Evolutionary conservation across 192 early-diverging fungal genomes (phyloP).

Genomic region (Mortierella claussenii): DNA sequence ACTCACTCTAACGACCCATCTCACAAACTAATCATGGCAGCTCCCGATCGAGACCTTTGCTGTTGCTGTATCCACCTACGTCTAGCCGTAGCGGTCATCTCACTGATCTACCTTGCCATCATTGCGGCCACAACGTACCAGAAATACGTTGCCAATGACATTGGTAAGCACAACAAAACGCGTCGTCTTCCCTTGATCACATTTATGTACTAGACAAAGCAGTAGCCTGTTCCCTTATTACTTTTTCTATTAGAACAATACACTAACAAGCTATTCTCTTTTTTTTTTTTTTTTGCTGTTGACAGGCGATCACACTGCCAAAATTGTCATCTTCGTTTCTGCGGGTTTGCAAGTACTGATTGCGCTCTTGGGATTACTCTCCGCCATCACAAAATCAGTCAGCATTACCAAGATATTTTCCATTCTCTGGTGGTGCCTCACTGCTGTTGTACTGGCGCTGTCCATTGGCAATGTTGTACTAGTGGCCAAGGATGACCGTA

Average conservation of each 20-base stretch:
- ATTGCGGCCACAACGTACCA: slow-evolving; percentile 46
- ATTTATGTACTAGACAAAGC: too few species aligned
- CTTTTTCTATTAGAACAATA: not conserved
- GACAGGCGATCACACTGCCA: slow-evolving; percentile 27
- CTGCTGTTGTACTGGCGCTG: slow-evolving; percentile 25
- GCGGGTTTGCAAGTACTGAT: slow-evolving; percentile 25
- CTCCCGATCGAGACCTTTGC: slow-evolving; percentile 36
- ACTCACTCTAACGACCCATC: not conserved
- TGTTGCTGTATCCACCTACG: slow-evolving; percentile 43
- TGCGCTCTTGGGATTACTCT: slow-evolving; percentile 25
- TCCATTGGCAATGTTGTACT: slow-evolving; percentile 32
- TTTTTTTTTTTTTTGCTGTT: not conserved
- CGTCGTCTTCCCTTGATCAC: not conserved
- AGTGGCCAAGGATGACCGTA: slow-evolving; percentile 22
- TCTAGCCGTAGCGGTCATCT: slow-evolving; percentile 23
- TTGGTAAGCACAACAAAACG: slow-evolving; percentile 6
- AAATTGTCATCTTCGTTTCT: slow-evolving; percentile 32
- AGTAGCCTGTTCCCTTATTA: not conserved
- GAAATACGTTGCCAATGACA: slow-evolving; percentile 35
- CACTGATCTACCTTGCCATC: slow-evolving; percentile 31
- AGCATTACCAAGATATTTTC: slow-evolving; percentile 20
- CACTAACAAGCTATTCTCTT: not conserved
- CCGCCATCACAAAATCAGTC: slow-evolving; percentile 35
- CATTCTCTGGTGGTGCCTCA: slow-evolving; percentile 35
- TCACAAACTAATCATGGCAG: not conserved